These are phyloP conservation scores for Boletus eberwhitei DNA, from an alignment of 768 basidiomycete genomes.

Conservation along the genomic window DNA sequence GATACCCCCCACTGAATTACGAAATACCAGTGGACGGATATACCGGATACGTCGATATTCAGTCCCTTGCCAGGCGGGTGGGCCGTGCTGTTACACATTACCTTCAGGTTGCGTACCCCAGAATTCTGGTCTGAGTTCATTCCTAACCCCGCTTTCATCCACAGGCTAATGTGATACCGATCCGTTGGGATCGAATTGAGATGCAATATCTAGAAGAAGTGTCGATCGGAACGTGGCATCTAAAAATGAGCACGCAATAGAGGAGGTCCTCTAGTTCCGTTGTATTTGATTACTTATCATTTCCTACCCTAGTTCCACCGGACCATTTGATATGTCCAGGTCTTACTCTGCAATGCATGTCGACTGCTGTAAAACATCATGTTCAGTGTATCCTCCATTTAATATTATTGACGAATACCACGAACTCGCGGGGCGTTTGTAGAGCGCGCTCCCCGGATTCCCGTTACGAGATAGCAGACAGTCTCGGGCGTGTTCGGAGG, in stretches of 20 bases:
- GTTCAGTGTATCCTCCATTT: slow-evolving; percentile 19
- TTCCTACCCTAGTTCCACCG: slow-evolving; percentile 3
- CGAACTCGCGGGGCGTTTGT: background rate
- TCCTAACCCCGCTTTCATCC: slow-evolving; percentile 9
- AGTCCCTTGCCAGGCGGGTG: slow-evolving; percentile 65
- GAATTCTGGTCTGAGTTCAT: background rate
- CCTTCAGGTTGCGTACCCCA: slow-evolving; percentile 50
- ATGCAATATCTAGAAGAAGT: slow-evolving; percentile 72
- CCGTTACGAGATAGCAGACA: background rate
- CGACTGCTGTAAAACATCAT: slow-evolving; percentile 20
- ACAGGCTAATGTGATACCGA: slow-evolving; percentile 67
- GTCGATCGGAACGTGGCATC: slow-evolving; percentile 68
- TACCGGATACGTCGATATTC: slow-evolving; percentile 59
- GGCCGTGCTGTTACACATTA: slow-evolving; percentile 73
- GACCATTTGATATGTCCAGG: slow-evolving; percentile 12
- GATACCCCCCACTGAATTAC: slow-evolving; percentile 67
- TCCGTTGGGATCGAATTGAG: slow-evolving; percentile 64
- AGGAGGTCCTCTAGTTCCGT: slow-evolving; percentile 2
- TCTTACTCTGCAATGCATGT: background rate
- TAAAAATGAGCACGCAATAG: slow-evolving; percentile 44
- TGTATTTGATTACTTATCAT: slow-evolving; percentile 10
- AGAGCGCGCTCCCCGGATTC: background rate
- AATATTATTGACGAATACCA: slow-evolving; percentile 21
- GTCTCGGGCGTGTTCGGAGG: background rate
- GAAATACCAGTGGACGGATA: slow-evolving; percentile 71